Percentiles rank a stretch among this genome's conserved stretches.
Evolutionary conservation across 2,329 filamentous ascomycete genomes (phyloP).

Genomic region (Botrytis fabae): DNA sequence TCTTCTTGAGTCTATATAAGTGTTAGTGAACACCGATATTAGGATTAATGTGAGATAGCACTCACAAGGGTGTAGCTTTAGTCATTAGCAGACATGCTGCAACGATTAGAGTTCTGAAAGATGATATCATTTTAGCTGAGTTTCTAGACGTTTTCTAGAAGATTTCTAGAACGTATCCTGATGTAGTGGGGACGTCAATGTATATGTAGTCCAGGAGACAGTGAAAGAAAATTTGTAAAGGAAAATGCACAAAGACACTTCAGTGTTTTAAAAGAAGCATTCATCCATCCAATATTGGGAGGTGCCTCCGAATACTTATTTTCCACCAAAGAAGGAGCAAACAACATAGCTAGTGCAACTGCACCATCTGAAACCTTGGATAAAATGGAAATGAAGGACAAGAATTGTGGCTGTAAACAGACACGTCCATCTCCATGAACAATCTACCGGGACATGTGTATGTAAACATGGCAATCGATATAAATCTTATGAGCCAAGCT

Average conservation of each 20-base stretch:
- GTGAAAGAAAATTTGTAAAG: not conserved
- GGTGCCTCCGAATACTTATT: slow-evolving; percentile 13
- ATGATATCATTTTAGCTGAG: slow-evolving; percentile 20
- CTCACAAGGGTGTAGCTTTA: slow-evolving; percentile 32
- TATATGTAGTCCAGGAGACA: not conserved
- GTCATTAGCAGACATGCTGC: slow-evolving; percentile 26
- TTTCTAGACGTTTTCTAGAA: not conserved
- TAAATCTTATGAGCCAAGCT: not conserved
- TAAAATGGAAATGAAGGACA: not conserved
- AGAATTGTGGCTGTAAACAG: slow-evolving; percentile 9
- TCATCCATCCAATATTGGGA: not conserved
- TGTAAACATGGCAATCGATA: slow-evolving; percentile 7
- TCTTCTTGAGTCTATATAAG: slow-evolving; percentile 25
- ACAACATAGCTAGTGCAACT: not conserved
- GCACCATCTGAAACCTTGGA: not conserved
- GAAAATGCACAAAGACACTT: not conserved
- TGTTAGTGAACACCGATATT: slow-evolving; percentile 21
- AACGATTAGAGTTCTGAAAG: slow-evolving; percentile 28
- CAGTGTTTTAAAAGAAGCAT: not conserved
- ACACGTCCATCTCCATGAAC: slow-evolving; percentile 1
- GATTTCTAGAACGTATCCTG: not conserved
- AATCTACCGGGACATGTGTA: not conserved
- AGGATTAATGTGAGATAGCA: not conserved
- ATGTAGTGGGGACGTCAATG: not conserved
- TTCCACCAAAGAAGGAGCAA: slow-evolving; percentile 6